Percentiles rank a stretch among this genome's conserved stretches.
These are phyloP conservation scores for Lactarius akahatsu DNA, from an alignment of 768 basidiomycete species.

Conservation along the genomic window DNA sequence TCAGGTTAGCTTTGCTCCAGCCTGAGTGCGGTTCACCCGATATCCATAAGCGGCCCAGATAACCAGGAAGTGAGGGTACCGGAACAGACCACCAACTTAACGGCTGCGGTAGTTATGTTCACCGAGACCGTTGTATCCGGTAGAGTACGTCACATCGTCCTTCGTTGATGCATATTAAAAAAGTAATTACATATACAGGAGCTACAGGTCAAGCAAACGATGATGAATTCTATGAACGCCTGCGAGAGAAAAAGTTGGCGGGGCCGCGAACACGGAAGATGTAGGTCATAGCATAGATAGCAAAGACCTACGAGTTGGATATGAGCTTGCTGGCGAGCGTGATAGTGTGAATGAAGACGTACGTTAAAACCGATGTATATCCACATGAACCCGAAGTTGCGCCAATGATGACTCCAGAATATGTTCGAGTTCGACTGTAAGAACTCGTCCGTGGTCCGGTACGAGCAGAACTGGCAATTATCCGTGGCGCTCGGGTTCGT, in stretches of 20 bases:
- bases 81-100: no score
- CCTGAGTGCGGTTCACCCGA: no score
- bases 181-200: no score
- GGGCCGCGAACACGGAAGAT: constrained; percentile 46
- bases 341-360: constrained; percentile 29
- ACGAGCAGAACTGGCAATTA: constrained; percentile 55
- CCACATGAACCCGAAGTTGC: constrained; percentile 48
- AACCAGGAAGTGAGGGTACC: no score
- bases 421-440: constrained; percentile 59
- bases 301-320: constrained; percentile 39
- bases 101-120: no score
- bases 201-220: no score
- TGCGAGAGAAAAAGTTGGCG: constrained; percentile 28
- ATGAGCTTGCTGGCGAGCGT: not conserved
- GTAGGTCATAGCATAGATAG: constrained; percentile 54
- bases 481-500: constrained; percentile 40
- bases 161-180: not conserved
- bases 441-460: constrained; percentile 59
- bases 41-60: no score
- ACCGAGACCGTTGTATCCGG: no score
- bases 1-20: no score
- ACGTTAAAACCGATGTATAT: constrained; percentile 47
- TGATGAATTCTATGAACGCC: not conserved
- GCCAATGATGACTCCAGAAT: constrained; percentile 50
- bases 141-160: not conserved